Percentiles rank a stretch among this genome's conserved stretches.
These are phyloP conservation scores for Diatrype stigma DNA, from an alignment of 2,329 filamentous ascomycete species.

Conservation along the genomic window DNA sequence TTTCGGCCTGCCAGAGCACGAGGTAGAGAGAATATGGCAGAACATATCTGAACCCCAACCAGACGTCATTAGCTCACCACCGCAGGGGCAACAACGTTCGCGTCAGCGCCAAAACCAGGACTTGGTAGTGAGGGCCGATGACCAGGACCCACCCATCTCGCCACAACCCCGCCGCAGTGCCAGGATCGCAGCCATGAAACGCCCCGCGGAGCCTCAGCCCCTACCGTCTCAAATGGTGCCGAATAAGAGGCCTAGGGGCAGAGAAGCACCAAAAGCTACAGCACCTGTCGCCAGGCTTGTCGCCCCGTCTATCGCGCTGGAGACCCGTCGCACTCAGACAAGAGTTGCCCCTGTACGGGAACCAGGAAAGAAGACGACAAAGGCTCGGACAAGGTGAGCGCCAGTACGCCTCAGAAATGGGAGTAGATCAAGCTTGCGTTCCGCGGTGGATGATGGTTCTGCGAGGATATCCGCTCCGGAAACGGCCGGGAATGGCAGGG, in stretches of 20 bases:
- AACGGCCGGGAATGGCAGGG: no score
- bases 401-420: no score
- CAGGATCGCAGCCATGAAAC: slow-evolving; percentile 2
- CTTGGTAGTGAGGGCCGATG: neutral
- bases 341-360: no score
- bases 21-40: neutral
- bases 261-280: neutral
- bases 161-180: slow-evolving; percentile 2
- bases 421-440: no score
- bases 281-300: neutral
- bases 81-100: neutral
- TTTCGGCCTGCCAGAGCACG: neutral
- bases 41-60: neutral
- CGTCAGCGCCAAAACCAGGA: neutral
- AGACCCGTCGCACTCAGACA: no score
- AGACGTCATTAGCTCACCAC: neutral
- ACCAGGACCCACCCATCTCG: neutral
- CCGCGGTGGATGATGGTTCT: no score
- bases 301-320: no score
- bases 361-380: no score
- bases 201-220: neutral
- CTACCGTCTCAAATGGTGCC: slow-evolving; percentile 1
- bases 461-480: no score
- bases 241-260: neutral
- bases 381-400: no score